phyloP scores from a whole-genome alignment of 2,329 filamentous ascomycete genomes.

The Elsinoe arachidis region DNA sequence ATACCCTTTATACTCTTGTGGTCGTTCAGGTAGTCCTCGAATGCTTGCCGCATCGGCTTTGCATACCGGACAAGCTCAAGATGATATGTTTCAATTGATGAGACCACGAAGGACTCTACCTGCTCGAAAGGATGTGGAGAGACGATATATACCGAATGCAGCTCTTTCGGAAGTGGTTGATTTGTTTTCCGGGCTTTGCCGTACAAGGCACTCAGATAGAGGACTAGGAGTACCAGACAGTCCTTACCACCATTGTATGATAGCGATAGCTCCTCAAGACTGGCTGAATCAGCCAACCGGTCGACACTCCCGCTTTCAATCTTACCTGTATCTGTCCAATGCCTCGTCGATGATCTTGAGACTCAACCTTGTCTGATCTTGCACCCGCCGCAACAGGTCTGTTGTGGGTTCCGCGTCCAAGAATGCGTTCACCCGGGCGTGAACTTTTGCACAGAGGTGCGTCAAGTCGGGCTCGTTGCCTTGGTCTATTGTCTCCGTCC shows the following conservation, averaged over 20 bases:
- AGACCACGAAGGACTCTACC: slow-evolving; percentile 74
- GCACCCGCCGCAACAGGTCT: slow-evolving; percentile 53
- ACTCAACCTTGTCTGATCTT: slow-evolving; percentile 64
- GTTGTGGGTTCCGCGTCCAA: slow-evolving; percentile 51
- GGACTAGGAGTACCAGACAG: slow-evolving; percentile 81
- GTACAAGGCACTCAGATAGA: slow-evolving; percentile 64
- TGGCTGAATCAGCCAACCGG: slow-evolving; percentile 29
- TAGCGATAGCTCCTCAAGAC: slow-evolving; percentile 69
- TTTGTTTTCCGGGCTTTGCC: slow-evolving; percentile 20
- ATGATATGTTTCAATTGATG: slow-evolving; percentile 59
- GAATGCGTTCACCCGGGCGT: slow-evolving; percentile 56
- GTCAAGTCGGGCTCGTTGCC: slow-evolving; percentile 40
- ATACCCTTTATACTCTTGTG: slow-evolving; percentile 62
- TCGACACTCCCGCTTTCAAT: slow-evolving; percentile 15
- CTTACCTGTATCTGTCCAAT: slow-evolving; percentile 64
- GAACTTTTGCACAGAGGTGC: slow-evolving; percentile 43
- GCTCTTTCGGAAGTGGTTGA: slow-evolving; percentile 24
- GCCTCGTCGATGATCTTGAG: slow-evolving; percentile 68
- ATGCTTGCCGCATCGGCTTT: slow-evolving; percentile 70
- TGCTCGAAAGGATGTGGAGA: slow-evolving; percentile 74
- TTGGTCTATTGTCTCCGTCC: slow-evolving; percentile 32
- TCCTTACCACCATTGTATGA: slow-evolving; percentile 98
- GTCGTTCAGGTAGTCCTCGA: slow-evolving; percentile 65
- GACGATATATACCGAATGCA: slow-evolving; percentile 85
- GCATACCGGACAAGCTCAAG: slow-evolving; percentile 67